Evolutionary conservation across 805 yeast species (phyloP).

Genomic region (Metahyphopichia silvanorum): DNA sequence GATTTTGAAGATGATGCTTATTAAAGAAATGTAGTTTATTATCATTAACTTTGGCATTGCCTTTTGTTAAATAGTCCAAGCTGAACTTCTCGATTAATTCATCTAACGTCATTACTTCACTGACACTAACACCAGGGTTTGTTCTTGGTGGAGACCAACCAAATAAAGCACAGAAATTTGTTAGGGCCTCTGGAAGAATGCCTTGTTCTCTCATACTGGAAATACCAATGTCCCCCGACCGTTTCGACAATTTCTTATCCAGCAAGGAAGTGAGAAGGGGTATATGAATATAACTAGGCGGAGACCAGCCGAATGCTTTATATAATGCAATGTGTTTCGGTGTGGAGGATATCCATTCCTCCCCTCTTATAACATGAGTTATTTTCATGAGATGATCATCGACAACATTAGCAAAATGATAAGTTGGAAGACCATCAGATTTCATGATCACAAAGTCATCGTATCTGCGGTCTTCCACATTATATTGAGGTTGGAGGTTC

Average conservation of each 20-base stretch:
- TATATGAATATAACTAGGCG: constrained; percentile 83
- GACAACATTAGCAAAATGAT: constrained; percentile 92
- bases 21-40: constrained; percentile 75
- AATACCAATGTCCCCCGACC: constrained; percentile 80
- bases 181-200: constrained; percentile 78
- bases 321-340: constrained; percentile 91
- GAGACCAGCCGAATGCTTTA: constrained; percentile 78
- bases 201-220: constrained; percentile 56
- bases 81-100: constrained; percentile 58
- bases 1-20: constrained; percentile 55
- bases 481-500: constrained; percentile 76
- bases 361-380: constrained; percentile 94
- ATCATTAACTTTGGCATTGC: constrained; percentile 88
- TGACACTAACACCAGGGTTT: constrained; percentile 41
- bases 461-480: constrained; percentile 64
- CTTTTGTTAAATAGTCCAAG: constrained; percentile 76
- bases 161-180: constrained; percentile 82
- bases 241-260: constrained; percentile 79
- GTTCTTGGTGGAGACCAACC: constrained; percentile 90
- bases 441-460: constrained; percentile 90
- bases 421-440: constrained; percentile 94
- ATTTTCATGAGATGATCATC: constrained; percentile 93
- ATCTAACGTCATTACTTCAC: constrained; percentile 50
- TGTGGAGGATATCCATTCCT: constrained; percentile 96
- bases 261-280: constrained; percentile 75